Evolutionary conservation across 2,329 filamentous ascomycete genomes (phyloP).

Genomic region (Lasiodiplodia theobromae): DNA sequence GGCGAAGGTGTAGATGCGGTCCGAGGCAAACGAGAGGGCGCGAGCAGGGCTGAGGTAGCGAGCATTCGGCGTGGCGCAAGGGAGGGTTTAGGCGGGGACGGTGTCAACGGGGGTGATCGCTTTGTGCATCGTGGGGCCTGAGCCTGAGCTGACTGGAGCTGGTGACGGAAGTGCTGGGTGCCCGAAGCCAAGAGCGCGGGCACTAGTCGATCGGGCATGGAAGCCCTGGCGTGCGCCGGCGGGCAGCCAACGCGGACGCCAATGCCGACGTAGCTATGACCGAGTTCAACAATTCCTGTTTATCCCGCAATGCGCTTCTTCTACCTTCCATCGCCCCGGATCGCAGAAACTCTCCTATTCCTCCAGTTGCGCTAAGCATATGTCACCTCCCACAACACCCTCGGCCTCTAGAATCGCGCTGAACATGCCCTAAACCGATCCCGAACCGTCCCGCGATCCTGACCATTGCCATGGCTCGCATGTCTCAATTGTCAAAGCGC

Average conservation of each 20-base stretch:
- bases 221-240: constrained; percentile 5
- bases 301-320: constrained; percentile 9
- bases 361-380: not conserved
- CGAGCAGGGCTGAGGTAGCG: not conserved
- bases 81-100: constrained; percentile 12
- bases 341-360: not conserved
- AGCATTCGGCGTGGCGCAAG: constrained; percentile 15
- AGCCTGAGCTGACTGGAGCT: constrained; percentile 21
- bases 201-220: constrained; percentile 27
- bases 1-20: not conserved
- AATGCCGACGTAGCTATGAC: constrained; percentile 22
- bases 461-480: constrained; percentile 19
- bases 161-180: constrained; percentile 26
- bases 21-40: not conserved
- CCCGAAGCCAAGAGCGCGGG: constrained; percentile 21
- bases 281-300: constrained; percentile 27
- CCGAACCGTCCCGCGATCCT: constrained; percentile 24
- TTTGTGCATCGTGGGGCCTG: constrained; percentile 29
- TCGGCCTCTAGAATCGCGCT: not conserved
- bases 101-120: constrained; percentile 28
- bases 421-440: constrained; percentile 17
- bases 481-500: constrained; percentile 23
- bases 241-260: constrained; percentile 15
- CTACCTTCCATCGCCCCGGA: not conserved
- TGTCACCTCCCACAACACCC: not conserved